Evolutionary conservation across 306 rosid genomes (phyloP).

Genomic region (Glycyrrhiza uralensis): DNA sequence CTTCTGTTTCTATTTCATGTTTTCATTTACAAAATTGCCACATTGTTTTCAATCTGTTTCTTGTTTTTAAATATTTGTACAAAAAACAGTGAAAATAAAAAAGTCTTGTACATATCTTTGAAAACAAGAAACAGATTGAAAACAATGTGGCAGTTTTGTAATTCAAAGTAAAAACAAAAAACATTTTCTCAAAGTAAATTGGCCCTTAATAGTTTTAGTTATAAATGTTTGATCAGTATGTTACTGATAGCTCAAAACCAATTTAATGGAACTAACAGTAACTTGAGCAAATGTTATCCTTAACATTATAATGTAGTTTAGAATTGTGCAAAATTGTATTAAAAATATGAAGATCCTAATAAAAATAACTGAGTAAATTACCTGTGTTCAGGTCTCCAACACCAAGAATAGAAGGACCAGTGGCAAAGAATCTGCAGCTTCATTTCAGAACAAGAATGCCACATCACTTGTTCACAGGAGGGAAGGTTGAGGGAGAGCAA

Average conservation of each 20-base stretch:
- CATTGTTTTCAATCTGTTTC: too few species aligned
- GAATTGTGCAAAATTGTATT: neutral
- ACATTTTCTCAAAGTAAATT: too few species aligned
- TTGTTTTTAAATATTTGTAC: too few species aligned
- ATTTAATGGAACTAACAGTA: neutral
- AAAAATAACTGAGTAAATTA: neutral
- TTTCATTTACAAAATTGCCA: too few species aligned
- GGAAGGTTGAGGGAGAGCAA: conserved; percentile 86
- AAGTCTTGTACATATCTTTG: too few species aligned
- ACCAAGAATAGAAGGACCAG: conserved; percentile 53
- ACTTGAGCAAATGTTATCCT: neutral
- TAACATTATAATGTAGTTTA: neutral
- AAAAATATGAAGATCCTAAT: neutral
- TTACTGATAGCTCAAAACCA: conserved; percentile 1
- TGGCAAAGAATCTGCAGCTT: conserved; percentile 55
- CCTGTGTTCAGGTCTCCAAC: conserved; percentile 49
- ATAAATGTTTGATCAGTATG: neutral
- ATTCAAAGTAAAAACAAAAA: too few species aligned
- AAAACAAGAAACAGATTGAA: too few species aligned
- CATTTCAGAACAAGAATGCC: conserved; percentile 85
- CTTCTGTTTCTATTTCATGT: too few species aligned
- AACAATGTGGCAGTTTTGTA: too few species aligned
- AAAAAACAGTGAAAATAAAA: too few species aligned
- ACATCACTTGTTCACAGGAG: conserved; percentile 82
- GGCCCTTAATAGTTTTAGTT: neutral